Percentiles rank a stretch among this genome's conserved stretches.
Evolutionary conservation across 768 basidiomycete genomes (phyloP).

Genomic region (Sporobolomyces phaffii): DNA sequence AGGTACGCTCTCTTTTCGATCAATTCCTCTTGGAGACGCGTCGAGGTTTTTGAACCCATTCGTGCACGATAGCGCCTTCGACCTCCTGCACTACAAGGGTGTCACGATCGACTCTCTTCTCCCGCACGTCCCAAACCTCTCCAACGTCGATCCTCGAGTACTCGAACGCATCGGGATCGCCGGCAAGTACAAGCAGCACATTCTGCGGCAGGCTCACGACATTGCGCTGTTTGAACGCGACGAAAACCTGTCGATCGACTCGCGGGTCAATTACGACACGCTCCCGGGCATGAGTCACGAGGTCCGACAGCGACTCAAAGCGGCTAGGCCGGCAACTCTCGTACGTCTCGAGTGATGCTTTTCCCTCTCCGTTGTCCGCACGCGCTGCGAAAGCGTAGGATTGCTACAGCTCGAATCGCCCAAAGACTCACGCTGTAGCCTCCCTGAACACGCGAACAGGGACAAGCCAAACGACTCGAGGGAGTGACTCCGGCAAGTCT

Average conservation of each 20-base stretch:
- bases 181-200: slow-evolving; percentile 48
- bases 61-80: slow-evolving; percentile 58
- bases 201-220: slow-evolving; percentile 69
- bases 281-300: slow-evolving; percentile 70
- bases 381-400: too few species aligned
- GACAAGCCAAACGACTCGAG: slow-evolving; percentile 87
- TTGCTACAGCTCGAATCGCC: too few species aligned
- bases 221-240: slow-evolving; percentile 67
- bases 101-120: slow-evolving; percentile 52
- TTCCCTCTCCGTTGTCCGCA: not conserved
- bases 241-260: slow-evolving; percentile 64
- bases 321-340: slow-evolving; percentile 62
- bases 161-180: slow-evolving; percentile 61
- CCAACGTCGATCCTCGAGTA: slow-evolving; percentile 53
- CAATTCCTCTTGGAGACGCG: too few species aligned
- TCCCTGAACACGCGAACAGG: slow-evolving; percentile 51
- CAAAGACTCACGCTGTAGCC: not conserved
- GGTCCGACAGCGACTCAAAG: slow-evolving; percentile 60
- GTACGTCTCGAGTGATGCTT: slow-evolving; percentile 47
- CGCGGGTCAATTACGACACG: slow-evolving; percentile 61
- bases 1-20: slow-evolving; percentile 47
- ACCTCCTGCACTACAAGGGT: slow-evolving; percentile 60
- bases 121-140: slow-evolving; percentile 54
- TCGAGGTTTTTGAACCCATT: too few species aligned
- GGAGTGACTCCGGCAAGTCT: slow-evolving; percentile 79